These are phyloP conservation scores for Tetrahymena malaccensis DNA, from an alignment of 73 alveolate genomes.

Conservation along the genomic window DNA sequence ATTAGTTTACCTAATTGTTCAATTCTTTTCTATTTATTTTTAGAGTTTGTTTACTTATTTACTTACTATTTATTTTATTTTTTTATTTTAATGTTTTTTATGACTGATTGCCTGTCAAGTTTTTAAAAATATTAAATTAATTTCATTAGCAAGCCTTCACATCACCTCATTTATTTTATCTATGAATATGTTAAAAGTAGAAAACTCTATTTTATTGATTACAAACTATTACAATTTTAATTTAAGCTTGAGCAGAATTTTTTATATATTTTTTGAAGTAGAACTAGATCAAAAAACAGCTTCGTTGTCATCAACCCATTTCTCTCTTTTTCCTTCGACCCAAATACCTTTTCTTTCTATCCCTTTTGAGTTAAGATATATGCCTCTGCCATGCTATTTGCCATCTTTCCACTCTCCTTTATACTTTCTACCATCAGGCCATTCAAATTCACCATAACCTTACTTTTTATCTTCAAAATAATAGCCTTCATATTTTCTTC, in stretches of 20 bases:
- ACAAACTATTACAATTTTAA: too few species aligned
- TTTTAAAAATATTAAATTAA: too few species aligned
- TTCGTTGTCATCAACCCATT: conserved; percentile 8
- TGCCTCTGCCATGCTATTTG: conserved; percentile 45
- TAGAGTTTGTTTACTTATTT: too few species aligned
- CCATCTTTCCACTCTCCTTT: conserved; percentile 52
- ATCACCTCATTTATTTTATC: too few species aligned
- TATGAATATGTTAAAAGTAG: not conserved
- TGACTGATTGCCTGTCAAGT: too few species aligned
- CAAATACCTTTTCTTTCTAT: conserved; percentile 36
- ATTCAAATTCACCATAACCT: conserved; percentile 56
- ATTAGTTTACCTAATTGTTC: too few species aligned
- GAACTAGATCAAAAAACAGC: not conserved
- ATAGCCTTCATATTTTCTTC: conserved; percentile 49
- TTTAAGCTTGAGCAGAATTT: not conserved
- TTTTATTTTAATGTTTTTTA: too few species aligned
- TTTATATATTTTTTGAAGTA: not conserved
- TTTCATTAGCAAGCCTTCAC: not conserved
- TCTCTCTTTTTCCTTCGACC: conserved; percentile 38
- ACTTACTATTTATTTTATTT: too few species aligned
- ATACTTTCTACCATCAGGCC: conserved; percentile 46
- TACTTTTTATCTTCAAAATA: conserved; percentile 58
- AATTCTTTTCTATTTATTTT: too few species aligned
- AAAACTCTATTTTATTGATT: not conserved
- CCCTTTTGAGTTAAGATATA: conserved; percentile 30